Evolutionary conservation across 2,329 filamentous ascomycete species (phyloP), one percentile per base, ranked within the genome.

Genomic region (Eurotiales sp.): DNA sequence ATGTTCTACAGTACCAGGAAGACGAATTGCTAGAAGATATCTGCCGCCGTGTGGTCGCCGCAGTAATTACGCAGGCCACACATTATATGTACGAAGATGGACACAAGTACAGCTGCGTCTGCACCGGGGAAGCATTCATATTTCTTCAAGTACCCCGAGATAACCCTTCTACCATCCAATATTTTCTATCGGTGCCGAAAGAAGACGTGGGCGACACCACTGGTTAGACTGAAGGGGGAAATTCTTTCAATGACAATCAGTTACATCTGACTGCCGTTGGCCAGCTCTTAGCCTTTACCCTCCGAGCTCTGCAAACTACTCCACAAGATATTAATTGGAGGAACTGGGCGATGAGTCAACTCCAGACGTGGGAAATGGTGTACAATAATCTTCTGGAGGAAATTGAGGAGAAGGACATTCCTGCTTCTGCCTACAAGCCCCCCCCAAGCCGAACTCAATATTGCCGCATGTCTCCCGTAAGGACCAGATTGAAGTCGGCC

Each of bases 121-220:
- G 64, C 17, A 77, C 70, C 1, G 71, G 72, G 19, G 70, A 77
- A 58, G 65, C 68, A 3, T 70, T 70, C 45, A 68, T 77, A 25
- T 77, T 76, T 52, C 65, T 78, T 17, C 67, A 63, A 39, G 54
- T 75, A 8, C 56, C 55, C 21, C 34, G 61, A 19, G 46, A 69
- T 37, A 56, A 63, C 17, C 58, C 62, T 42, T 59, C 54, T 17
- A 64, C 58, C 4, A 56, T 68, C 12, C 60, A 61, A 51, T 71
- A 70, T 55, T 63, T 61, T 56, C 58, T 70, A 25, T 61, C 60
- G 15, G 61, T 64, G 10, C 66, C 65, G 4, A 55, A 61, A 25
- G 53, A 56, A 30, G 66, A 71, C 54, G 64, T 69, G 25, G 54
- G 56, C 22, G 52, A 51, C 3, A 44, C 53, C 40, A 64, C 55